Evolutionary conservation across 306 rosid genomes (phyloP), one percentile per base, ranked within the genome.

Genomic region (Vachellia collinsii): DNA sequence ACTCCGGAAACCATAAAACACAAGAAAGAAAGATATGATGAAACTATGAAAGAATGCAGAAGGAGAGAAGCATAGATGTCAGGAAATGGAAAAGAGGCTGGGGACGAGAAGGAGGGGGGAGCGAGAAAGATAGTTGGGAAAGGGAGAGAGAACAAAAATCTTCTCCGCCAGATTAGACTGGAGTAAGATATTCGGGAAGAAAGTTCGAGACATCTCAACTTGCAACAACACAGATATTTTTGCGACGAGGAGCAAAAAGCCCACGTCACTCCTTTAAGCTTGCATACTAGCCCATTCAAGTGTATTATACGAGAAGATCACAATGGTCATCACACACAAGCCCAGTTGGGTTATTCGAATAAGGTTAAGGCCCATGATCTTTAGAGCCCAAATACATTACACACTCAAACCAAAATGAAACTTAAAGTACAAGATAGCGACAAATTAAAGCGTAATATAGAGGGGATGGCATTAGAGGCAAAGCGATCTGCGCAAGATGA

Each of bases 91-190:
- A 0, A 0, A 25, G 19, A 23, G 77, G 38, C 0, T 17, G 14
- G 34, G 25, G 54, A 72, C 22, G 20, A 16, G 50, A 75, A 47
- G 58, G 77, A 25, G 34, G 19, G 44, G 70, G 46, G 17, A 53
- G 16, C 22, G 9, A 71, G 22, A 16, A 23, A 0, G 72, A 25
- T 2, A 8, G n/a, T 41, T 37, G 47, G 14, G 5, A 1, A 4
- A 23, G 54, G 37, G 85, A 83, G 90, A 80, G 87, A 84, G 90
- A 86, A 7, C 80, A 91, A 90, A 91, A 90, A 93, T 91, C 91
- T 93, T 23, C 29, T 5, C 39, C 6, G 6, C 41, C 8, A 16
- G 19, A 68, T 51, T 11, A 34, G 22, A 50, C 23, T 1, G 42
- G 3, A 75, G 67, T 41, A 50, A 48, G 81, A 85, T 61, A 67